Percentiles rank a stretch among this genome's conserved stretches.
Evolutionary conservation across 768 basidiomycete genomes (phyloP).

Genomic region (Candolleomyces aberdarensis): DNA sequence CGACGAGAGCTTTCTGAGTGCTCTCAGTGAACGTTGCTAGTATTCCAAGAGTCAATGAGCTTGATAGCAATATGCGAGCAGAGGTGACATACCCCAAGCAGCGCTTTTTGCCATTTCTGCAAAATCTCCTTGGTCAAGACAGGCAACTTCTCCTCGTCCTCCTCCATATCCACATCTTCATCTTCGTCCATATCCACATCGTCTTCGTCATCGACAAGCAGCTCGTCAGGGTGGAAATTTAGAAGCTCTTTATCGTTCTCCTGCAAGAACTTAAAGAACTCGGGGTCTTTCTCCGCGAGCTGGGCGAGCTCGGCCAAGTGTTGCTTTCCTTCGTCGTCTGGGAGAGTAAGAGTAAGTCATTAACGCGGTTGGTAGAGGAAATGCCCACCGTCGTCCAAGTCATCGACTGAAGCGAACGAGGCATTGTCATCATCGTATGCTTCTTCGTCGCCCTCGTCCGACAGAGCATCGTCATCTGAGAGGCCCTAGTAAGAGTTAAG

Average conservation of each 20-base stretch:
- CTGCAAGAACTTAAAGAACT: conserved; percentile 96
- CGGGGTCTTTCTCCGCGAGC: conserved; percentile 95
- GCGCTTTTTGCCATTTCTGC: conserved; percentile 81
- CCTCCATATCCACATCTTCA: conserved; percentile 45
- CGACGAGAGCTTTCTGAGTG: conserved; percentile 77
- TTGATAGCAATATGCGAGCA: background rate
- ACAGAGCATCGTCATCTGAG: conserved; percentile 19
- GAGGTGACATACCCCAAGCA: conserved; percentile 63
- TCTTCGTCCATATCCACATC: conserved; percentile 35
- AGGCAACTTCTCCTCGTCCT: conserved; percentile 48
- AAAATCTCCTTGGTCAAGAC: conserved; percentile 69
- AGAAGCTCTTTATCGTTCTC: conserved; percentile 94
- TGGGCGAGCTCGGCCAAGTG: conserved; percentile 84
- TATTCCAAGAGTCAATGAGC: background rate
- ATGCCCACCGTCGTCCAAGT: conserved; percentile 56
- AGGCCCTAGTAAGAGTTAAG: conserved; percentile 16
- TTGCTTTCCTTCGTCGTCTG: conserved; percentile 61
- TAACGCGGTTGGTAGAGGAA: background rate
- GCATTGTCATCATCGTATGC: conserved; percentile 43
- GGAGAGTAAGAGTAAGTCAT: background rate
- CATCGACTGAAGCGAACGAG: conserved; percentile 78
- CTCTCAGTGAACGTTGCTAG: conserved; percentile 82
- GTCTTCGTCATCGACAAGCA: conserved; percentile 27
- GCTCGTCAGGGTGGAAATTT: conserved; percentile 59
- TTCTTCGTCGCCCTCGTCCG: conserved; percentile 40